Conservation (phyloP, 2,329 filamentous ascomycete species). For the Plenodomus tracheiphilus region DNA sequence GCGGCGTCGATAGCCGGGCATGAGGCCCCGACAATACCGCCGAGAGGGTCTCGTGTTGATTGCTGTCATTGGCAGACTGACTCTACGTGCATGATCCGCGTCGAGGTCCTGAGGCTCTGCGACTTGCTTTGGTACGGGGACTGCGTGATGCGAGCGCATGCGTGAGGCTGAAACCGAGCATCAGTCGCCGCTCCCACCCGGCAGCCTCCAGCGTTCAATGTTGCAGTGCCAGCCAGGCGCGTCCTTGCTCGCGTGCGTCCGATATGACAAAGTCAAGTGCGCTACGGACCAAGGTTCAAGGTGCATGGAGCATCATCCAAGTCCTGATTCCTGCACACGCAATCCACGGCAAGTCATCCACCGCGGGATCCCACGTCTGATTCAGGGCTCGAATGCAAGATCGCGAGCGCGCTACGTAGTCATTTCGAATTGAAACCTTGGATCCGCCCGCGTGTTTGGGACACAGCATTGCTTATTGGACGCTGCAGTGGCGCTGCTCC, state of each 20-base stretch:
- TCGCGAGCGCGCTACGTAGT: too few relatives aligned
- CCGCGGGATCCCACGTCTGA: background rate
- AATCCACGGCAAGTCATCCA: background rate
- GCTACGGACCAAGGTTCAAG: background rate
- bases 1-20: constrained; percentile 11
- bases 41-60: constrained; percentile 7
- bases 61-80: constrained; percentile 10
- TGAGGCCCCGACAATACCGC: constrained; percentile 16
- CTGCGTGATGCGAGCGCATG: constrained; percentile 25
- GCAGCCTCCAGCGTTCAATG: too few relatives aligned
- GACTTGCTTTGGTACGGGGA: constrained; percentile 24
- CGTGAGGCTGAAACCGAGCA: constrained; percentile 31
- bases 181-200: background rate
- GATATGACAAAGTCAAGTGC: background rate
- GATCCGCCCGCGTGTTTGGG: background rate
- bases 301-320: background rate
- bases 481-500: background rate
- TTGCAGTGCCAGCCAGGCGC: background rate
- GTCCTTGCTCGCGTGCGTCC: background rate
- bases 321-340: background rate
- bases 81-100: constrained; percentile 21
- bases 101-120: constrained; percentile 29
- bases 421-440: background rate
- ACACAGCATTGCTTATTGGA: background rate
- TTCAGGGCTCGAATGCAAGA: background rate